Percentiles rank a stretch among this genome's conserved stretches.
Evolutionary conservation across 202 grass and related monocot genomes (phyloP).

Genomic region (Musa balbisiana): DNA sequence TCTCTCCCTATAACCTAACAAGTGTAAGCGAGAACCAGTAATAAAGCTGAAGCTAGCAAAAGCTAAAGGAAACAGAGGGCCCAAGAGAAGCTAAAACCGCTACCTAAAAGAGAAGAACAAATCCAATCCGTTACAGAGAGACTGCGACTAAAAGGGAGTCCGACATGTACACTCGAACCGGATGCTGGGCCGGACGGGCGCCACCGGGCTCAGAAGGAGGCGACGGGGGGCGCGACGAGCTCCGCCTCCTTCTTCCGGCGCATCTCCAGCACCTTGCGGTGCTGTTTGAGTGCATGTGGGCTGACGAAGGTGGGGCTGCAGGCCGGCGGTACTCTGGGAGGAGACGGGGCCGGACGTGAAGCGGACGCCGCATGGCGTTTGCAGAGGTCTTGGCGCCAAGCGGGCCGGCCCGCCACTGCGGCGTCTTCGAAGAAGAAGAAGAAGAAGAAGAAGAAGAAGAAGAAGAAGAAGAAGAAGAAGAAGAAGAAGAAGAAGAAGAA

Average conservation of each 20-base stretch:
- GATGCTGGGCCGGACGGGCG: background rate
- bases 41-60: slow-evolving; percentile 29
- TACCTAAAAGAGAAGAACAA: slow-evolving; percentile 28
- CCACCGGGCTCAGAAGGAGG: slow-evolving; percentile 48
- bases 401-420: slow-evolving; percentile 87
- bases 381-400: slow-evolving; percentile 84
- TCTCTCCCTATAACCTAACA: slow-evolving; percentile 22
- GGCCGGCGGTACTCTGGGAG: too few relatives aligned
- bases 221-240: slow-evolving; percentile 33
- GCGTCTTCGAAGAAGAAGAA: too few relatives aligned
- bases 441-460: too few relatives aligned
- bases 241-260: slow-evolving; percentile 61
- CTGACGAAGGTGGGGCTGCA: slow-evolving; percentile 77
- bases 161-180: slow-evolving; percentile 46
- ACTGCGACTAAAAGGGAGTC: slow-evolving; percentile 20
- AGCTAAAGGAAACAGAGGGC: slow-evolving; percentile 9
- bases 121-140: slow-evolving; percentile 20
- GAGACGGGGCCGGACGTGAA: slow-evolving; percentile 86
- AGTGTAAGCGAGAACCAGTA: slow-evolving; percentile 25
- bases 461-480: too few relatives aligned
- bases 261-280: slow-evolving; percentile 97
- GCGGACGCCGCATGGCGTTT: slow-evolving; percentile 96
- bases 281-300: slow-evolving; percentile 87
- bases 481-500: too few relatives aligned
- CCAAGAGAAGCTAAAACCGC: slow-evolving; percentile 14